Evolutionary conservation across 768 basidiomycete species (phyloP).

Genomic region (Mycena leptocephala): DNA sequence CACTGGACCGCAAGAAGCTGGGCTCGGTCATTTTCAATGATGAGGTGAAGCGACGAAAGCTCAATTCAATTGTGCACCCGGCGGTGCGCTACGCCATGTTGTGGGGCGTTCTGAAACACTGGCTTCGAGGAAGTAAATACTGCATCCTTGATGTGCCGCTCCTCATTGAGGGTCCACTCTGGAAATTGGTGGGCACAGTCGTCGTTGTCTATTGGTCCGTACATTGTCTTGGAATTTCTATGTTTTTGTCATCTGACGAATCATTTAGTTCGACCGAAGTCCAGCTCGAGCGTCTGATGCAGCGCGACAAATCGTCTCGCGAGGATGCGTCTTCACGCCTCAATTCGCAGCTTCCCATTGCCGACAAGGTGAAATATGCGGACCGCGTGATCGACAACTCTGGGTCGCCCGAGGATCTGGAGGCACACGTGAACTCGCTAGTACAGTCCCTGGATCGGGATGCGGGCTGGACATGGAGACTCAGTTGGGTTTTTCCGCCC

Average conservation of each 20-base stretch:
- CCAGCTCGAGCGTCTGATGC: slow-evolving; percentile 88
- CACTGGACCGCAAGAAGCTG: slow-evolving; percentile 87
- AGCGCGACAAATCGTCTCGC: slow-evolving; percentile 77
- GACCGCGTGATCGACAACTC: slow-evolving; percentile 94
- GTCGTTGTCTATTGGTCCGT: slow-evolving; percentile 94
- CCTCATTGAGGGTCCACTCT: slow-evolving; percentile 90
- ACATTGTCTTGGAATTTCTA: neutral
- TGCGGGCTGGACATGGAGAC: slow-evolving; percentile 71
- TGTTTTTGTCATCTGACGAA: neutral
- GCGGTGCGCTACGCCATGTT: slow-evolving; percentile 89
- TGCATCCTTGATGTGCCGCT: slow-evolving; percentile 94
- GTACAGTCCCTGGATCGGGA: slow-evolving; percentile 60
- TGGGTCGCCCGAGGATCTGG: slow-evolving; percentile 79
- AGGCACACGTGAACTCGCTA: slow-evolving; percentile 67
- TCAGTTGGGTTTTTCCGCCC: slow-evolving; percentile 78
- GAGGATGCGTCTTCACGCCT: slow-evolving; percentile 84
- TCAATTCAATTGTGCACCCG: slow-evolving; percentile 94
- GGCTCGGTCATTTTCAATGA: slow-evolving; percentile 91
- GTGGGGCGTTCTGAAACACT: slow-evolving; percentile 75
- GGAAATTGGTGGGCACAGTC: slow-evolving; percentile 87
- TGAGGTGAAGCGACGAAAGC: slow-evolving; percentile 73
- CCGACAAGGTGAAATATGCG: slow-evolving; percentile 87
- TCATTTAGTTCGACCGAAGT: slow-evolving; percentile 80
- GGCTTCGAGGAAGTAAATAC: slow-evolving; percentile 84
- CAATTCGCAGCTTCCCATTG: slow-evolving; percentile 85